Conservation (phyloP, 2,329 filamentous ascomycete species). For the Cercospora sesami region DNA sequence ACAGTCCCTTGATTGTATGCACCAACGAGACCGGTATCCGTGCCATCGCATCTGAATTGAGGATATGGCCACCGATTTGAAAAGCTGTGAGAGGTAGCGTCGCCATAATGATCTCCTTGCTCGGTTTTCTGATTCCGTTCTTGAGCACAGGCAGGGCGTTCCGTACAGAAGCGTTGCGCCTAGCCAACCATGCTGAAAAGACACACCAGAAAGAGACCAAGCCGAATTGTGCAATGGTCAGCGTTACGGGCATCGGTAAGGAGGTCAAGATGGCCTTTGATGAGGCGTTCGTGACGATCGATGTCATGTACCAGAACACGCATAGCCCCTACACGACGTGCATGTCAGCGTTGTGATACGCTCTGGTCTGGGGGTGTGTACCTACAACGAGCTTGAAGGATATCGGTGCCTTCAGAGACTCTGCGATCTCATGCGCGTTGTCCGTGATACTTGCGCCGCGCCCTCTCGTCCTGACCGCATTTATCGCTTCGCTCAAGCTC, state of each 20-base stretch:
- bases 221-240: constrained; percentile 90
- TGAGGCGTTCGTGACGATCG: constrained; percentile 93
- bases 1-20: constrained; percentile 97
- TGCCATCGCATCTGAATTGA: constrained; percentile 90
- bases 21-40: constrained; percentile 96
- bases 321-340: constrained; percentile 68
- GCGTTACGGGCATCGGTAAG: constrained; percentile 83
- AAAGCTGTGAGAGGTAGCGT: constrained; percentile 91
- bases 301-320: constrained; percentile 90
- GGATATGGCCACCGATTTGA: constrained; percentile 87
- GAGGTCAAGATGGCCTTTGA: constrained; percentile 95
- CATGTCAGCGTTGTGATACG: constrained; percentile 14
- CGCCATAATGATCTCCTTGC: constrained; percentile 75
- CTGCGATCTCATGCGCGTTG: constrained; percentile 90
- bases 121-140: constrained; percentile 79
- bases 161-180: constrained; percentile 68
- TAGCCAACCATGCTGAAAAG: constrained; percentile 72
- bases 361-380: constrained; percentile 16
- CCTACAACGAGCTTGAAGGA: constrained; percentile 83
- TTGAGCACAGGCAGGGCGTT: constrained; percentile 74
- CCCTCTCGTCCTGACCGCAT: constrained; percentile 69
- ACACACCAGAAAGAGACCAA: constrained; percentile 90
- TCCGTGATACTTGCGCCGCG: constrained; percentile 78
- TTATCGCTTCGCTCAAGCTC: constrained; percentile 85
- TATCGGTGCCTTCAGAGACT: constrained; percentile 84